Base-by-base conservation (phyloP, 176 grass and related monocot species). In the Avena sativa region DNA sequence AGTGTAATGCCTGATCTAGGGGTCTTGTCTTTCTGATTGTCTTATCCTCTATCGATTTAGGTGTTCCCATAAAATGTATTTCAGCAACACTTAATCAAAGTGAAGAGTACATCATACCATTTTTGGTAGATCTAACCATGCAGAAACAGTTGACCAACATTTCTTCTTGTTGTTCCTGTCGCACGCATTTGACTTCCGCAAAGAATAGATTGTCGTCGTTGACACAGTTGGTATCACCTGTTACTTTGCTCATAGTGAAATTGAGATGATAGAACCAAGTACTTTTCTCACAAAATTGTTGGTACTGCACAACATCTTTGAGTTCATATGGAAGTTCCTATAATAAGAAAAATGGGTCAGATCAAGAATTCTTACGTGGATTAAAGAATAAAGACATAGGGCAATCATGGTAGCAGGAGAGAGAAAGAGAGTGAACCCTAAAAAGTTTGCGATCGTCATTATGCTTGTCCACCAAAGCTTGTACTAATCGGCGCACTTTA, bases 161-260 rank as follows among this genome's bases (percentile, higher is more conserved):
- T 56, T 72, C 50, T 14, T 8, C 12, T n/a, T 71, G 17, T 12
- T 71, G 6, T 30, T 38, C 38, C 58, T 56, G 47, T 6, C 17
- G 36, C 6, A 48, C 2, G 71, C 20, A 8, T 80, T 72, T 71
- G 10, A 80, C 52, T 86, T 86, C 85, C 2, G 40, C 85, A 72
- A 86, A 80, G 65, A 86, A 47, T 48, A 84, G 44, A 50, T 84
- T 34, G 57, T 57, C 12, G 0, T 0, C 40, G 40, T 43, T 50
- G 10, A n/a, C 8, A 47, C 38, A 19, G 26, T 64, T 64, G 25
- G 61, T 23, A 62, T 80, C 76, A 34, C 5, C 38, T 9, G 3
- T 28, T 70, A 9, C 75, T 86, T 86, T 80, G 71, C 52, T 71
- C 69, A 25, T n/a, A 48, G 17, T 80, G 85, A 86, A 80, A 72